phyloP scores from a whole-genome alignment of 2,329 filamentous ascomycete genomes.

The Teratosphaeria zuluensis region DNA sequence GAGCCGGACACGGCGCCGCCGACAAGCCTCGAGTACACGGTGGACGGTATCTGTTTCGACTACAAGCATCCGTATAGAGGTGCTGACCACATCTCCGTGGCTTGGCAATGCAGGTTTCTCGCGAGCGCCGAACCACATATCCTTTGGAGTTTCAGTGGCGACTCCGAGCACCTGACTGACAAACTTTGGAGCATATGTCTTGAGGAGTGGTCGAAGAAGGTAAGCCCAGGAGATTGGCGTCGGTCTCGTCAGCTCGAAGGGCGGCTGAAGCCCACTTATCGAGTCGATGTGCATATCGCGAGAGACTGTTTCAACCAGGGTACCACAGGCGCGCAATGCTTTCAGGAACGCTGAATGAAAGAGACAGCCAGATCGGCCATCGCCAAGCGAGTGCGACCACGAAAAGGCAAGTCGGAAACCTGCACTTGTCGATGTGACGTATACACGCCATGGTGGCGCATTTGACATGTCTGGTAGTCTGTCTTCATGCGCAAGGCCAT shows the following conservation, averaged over 20 bases:
- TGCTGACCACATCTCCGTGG: conserved; percentile 10
- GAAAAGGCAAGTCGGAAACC: conserved; percentile 27
- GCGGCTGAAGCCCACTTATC: not conserved
- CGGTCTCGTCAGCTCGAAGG: not conserved
- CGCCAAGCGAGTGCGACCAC: conserved; percentile 36
- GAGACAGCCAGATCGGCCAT: conserved; percentile 33
- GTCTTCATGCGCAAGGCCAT: conserved; percentile 27
- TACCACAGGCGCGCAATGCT: conserved; percentile 7
- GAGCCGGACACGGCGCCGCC: conserved; percentile 29
- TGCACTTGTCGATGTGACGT: conserved; percentile 22
- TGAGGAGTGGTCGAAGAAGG: conserved; percentile 32
- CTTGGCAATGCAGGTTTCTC: conserved; percentile 5
- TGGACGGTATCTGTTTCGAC: conserved; percentile 22
- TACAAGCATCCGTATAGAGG: conserved; percentile 24
- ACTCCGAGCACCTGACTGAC: conserved; percentile 27
- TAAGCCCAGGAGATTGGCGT: conserved; percentile 35
- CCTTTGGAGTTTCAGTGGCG: conserved; percentile 19
- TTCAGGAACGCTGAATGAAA: conserved; percentile 36
- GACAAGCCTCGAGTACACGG: conserved; percentile 22
- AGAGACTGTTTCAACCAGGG: not conserved
- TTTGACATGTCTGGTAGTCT: conserved; percentile 17
- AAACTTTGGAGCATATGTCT: conserved; percentile 28
- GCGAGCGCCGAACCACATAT: conserved; percentile 15
- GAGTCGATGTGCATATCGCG: not conserved
- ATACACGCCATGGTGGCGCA: conserved; percentile 36